Percentiles rank a stretch among this genome's conserved stretches.
phyloP scores from a whole-genome alignment of 257 asterid genomes.

The Fraxinus cuspidata region DNA sequence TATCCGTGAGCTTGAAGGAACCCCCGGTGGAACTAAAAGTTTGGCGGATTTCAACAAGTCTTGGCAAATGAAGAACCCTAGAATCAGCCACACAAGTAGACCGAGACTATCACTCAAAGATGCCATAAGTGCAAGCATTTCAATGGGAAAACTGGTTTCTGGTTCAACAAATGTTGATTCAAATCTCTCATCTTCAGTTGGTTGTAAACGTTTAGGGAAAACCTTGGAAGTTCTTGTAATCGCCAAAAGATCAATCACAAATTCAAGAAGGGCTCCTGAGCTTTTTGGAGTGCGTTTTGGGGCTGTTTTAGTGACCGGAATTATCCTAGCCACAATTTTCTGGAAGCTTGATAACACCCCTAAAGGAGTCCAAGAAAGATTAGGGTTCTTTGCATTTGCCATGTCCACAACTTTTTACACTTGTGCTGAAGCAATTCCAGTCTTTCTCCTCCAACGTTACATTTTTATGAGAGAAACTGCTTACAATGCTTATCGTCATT shows the following conservation, averaged over 20 bases:
- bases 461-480: slow-evolving; percentile 68
- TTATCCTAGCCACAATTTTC: slow-evolving; percentile 57
- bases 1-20: slow-evolving; percentile 47
- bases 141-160: slow-evolving; percentile 55
- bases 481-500: slow-evolving; percentile 58
- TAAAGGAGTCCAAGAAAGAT: slow-evolving; percentile 49
- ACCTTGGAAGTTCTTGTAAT: slow-evolving; percentile 51
- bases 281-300: slow-evolving; percentile 50
- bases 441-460: slow-evolving; percentile 51
- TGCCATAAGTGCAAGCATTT: slow-evolving; percentile 55
- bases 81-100: neutral
- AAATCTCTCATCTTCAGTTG: slow-evolving; percentile 39
- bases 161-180: slow-evolving; percentile 41
- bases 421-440: slow-evolving; percentile 60
- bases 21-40: slow-evolving; percentile 32
- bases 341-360: slow-evolving; percentile 47
- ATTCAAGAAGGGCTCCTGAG: slow-evolving; percentile 54
- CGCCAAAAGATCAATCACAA: slow-evolving; percentile 46
- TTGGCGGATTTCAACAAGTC: slow-evolving; percentile 41
- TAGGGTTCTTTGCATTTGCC: slow-evolving; percentile 63
- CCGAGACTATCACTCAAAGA: slow-evolving; percentile 38
- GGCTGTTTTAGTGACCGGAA: slow-evolving; percentile 49
- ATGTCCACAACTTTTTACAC: slow-evolving; percentile 70
- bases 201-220: no score
- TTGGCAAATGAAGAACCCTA: slow-evolving; percentile 38